phyloP scores from a whole-genome alignment of 257 asterid species.

The Solanum paucissectum region DNA sequence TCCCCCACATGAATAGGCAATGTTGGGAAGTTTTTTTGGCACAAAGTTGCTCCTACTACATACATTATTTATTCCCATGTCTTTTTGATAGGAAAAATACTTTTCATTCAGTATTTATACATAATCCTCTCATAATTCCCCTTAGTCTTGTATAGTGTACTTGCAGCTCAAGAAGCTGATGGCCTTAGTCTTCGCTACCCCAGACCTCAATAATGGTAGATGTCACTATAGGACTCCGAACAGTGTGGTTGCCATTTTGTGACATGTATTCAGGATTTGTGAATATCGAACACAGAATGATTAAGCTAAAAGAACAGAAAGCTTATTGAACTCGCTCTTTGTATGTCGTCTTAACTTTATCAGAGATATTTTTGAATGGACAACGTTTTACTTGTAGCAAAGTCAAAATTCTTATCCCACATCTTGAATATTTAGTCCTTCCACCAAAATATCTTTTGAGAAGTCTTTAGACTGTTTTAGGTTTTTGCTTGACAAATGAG shows the following conservation, averaged over 20 bases:
- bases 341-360: neutral
- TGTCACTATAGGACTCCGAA: conserved; percentile 36
- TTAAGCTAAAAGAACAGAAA: neutral
- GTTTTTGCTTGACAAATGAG: neutral
- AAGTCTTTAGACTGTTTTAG: neutral
- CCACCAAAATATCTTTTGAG: neutral
- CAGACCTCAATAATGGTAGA: neutral
- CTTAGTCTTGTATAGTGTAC: no score
- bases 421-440: no score
- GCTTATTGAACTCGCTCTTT: neutral
- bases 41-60: no score
- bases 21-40: no score
- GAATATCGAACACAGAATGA: neutral
- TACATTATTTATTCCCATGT: no score
- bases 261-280: neutral
- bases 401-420: neutral
- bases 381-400: neutral
- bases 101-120: no score
- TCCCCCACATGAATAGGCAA: no score
- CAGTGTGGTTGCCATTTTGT: conserved; percentile 13
- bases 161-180: no score
- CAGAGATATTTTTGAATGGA: neutral
- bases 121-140: no score
- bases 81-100: no score
- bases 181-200: neutral